Percentiles rank a stretch among this genome's conserved stretches.
Evolutionary conservation across 495 filamentous ascomycete genomes (phyloP).

Genomic region (Aspergillus leporis): DNA sequence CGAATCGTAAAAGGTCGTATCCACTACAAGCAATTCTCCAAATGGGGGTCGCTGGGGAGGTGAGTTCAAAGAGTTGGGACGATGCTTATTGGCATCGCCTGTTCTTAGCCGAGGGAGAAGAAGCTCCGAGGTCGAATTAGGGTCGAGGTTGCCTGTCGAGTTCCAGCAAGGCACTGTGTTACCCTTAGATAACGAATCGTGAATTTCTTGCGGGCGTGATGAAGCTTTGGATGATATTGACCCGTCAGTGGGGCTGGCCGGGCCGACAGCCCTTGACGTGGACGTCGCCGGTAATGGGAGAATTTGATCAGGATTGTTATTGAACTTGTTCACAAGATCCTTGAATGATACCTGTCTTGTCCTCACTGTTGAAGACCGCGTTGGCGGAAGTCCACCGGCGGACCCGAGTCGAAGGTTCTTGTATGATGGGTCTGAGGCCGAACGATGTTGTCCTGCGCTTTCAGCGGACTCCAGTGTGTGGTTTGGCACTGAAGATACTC

Average conservation of each 20-base stretch:
- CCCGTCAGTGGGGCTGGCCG: slow-evolving; percentile 30
- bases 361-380: slow-evolving; percentile 27
- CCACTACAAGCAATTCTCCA: slow-evolving; percentile 48
- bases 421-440: slow-evolving; percentile 40
- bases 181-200: slow-evolving; percentile 19
- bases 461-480: slow-evolving; percentile 28
- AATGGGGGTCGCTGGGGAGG: slow-evolving; percentile 47
- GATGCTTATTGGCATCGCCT: slow-evolving; percentile 1
- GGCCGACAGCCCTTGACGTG: slow-evolving; percentile 31
- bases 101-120: slow-evolving; percentile 6
- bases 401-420: slow-evolving; percentile 24
- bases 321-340: slow-evolving; percentile 63
- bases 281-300: slow-evolving; percentile 46
- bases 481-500: slow-evolving; percentile 33
- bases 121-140: slow-evolving; percentile 10
- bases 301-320: slow-evolving; percentile 55
- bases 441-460: slow-evolving; percentile 32
- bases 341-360: slow-evolving; percentile 56
- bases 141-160: slow-evolving; percentile 5
- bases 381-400: slow-evolving; percentile 14
- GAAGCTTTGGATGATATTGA: slow-evolving; percentile 27
- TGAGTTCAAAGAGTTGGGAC: slow-evolving; percentile 12
- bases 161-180: slow-evolving; percentile 16
- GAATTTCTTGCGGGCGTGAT: slow-evolving; percentile 30
- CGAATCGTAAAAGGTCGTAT: slow-evolving; percentile 36